phyloP scores from a whole-genome alignment of 2,329 filamentous ascomycete species.

The Ceratocystis eucalypticola region DNA sequence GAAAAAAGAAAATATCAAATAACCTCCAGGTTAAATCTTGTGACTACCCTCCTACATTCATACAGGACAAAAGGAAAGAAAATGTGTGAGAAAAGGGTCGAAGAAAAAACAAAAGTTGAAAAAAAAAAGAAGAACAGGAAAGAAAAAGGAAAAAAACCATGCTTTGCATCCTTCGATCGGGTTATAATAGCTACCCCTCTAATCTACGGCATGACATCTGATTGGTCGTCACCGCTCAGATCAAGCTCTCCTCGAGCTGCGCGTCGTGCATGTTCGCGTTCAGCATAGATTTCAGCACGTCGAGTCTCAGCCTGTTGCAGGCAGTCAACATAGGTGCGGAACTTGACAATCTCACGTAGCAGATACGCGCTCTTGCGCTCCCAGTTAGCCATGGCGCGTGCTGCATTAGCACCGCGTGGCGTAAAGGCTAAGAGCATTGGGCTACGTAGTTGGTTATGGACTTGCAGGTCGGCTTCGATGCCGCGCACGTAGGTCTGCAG shows the following conservation, averaged over 20 bases:
- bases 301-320: constrained; percentile 56
- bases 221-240: constrained; percentile 14
- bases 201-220: constrained; percentile 3
- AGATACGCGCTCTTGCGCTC: constrained; percentile 89
- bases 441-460: constrained; percentile 75
- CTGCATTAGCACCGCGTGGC: constrained; percentile 64
- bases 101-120: neutral
- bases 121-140: neutral
- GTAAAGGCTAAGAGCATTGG: constrained; percentile 85
- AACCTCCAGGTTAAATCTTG: constrained; percentile 5
- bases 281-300: constrained; percentile 57
- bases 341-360: constrained; percentile 89
- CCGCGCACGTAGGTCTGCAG: constrained; percentile 68
- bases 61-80: neutral
- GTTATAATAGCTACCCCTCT: neutral
- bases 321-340: constrained; percentile 84
- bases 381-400: constrained; percentile 89
- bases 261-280: constrained; percentile 33
- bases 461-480: constrained; percentile 72
- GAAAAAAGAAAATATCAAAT: neutral
- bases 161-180: neutral
- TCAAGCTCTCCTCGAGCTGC: constrained; percentile 20
- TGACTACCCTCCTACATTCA: neutral
- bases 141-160: neutral
- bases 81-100: neutral